Evolutionary conservation across 192 early-diverging fungal genomes (phyloP), one percentile per base, ranked within the genome.

Genomic region (Coemansia sp.): DNA sequence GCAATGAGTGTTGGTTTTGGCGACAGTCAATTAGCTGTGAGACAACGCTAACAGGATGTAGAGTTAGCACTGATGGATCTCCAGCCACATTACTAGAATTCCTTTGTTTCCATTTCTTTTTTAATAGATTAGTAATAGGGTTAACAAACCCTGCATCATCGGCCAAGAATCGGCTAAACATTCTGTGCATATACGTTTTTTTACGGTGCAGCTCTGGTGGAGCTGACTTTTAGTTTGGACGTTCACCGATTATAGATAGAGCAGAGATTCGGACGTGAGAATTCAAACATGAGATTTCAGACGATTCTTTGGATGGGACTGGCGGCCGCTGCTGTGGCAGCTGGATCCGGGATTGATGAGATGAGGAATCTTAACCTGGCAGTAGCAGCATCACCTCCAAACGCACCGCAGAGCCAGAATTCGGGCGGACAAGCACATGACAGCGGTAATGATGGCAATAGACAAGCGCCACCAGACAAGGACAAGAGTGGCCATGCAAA

Each of bases 271-370:
- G 61, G 59, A 32, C 25, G 22, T 6, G 32, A 50, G 10, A 46
- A 57, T 7, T 2, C 17, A 20, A 54, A 7, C 10, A 78, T 78
- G 75, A 65, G 54, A 70, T 58, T 63, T 54, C 53, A 62, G 33
- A 30, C 63, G 31, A 54, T 66, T 30, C 33, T 78, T 57, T 71
- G 70, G 23, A 39, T 65, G 14, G 66, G 63, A 11, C 11, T 72
- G 42, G 57, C 75, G 25, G 60, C 27, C 30, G 25, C 29, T 14
- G 75, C 53, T 17, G 57, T 53, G 19, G 64, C 55, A 17, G 70
- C 53, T 20, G 58, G 42, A 5, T 52, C 42, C 9, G 29, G 42
- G 32, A 31, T 32, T 24, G 57, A 32, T 4, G 39, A 27, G 36
- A 33, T 66, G 56, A 22, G 52, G 25, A 54, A 54, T 24, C 21